phyloP scores from a whole-genome alignment of 768 basidiomycete genomes.

The Cystofilobasidium bisporidii region DNA sequence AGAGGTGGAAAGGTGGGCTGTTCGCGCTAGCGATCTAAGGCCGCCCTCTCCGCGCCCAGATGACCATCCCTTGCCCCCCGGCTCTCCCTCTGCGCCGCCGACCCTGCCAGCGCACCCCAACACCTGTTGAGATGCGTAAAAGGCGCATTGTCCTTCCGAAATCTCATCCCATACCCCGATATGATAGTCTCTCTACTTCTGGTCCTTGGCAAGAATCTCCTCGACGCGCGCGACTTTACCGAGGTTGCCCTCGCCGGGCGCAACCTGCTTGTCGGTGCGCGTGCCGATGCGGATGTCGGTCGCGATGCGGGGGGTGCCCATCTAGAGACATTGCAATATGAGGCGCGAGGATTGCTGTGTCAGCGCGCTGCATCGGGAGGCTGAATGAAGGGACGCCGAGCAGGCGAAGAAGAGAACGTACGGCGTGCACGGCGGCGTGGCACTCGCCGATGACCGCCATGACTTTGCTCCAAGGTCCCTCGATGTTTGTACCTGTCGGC shows the following conservation, averaged over 20 bases:
- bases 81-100: no score
- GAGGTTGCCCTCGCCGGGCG: conserved; percentile 57
- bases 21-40: no score
- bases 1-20: no score
- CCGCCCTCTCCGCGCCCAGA: no score
- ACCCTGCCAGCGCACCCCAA: no score
- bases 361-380: no score
- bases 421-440: conserved; percentile 46
- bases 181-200: neutral
- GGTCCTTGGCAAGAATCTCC: conserved; percentile 51
- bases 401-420: neutral
- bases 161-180: no score
- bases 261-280: conserved; percentile 57
- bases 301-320: conserved; percentile 62
- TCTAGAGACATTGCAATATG: conserved; percentile 32
- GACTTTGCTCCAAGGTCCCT: conserved; percentile 80
- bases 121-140: no score
- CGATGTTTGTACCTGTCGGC: conserved; percentile 36
- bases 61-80: no score
- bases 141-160: no score
- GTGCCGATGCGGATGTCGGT: conserved; percentile 96
- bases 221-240: conserved; percentile 71
- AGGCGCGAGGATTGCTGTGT: no score
- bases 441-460: conserved; percentile 81
- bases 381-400: no score